Evolutionary conservation across 371 early-diverging fungal genomes (phyloP).

Genomic region (Syncephalastrum contaminatum): DNA sequence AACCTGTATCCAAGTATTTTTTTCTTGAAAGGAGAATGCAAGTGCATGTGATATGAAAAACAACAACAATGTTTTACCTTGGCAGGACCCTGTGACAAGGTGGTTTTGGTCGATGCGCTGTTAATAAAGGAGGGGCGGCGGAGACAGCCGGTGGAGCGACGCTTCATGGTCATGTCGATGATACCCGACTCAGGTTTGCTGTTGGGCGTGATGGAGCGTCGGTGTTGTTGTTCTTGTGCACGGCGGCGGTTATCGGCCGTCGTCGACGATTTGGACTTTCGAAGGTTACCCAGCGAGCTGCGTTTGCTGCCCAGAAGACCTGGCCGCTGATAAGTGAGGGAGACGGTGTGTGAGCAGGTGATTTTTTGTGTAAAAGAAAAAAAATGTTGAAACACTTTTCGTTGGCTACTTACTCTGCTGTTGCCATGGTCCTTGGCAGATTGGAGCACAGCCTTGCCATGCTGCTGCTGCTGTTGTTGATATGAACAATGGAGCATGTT

Average conservation of each 20-base stretch:
- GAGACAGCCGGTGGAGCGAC: constrained; percentile 44
- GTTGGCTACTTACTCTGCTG: constrained; percentile 4
- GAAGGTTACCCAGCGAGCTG: constrained; percentile 33
- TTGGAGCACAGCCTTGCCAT: constrained; percentile 5
- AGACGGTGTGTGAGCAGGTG: not conserved
- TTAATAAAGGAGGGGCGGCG: constrained; percentile 18
- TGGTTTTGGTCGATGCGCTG: not conserved
- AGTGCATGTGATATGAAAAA: no score
- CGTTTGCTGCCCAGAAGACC: constrained; percentile 30
- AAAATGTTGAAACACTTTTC: no score
- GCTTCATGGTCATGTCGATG: constrained; percentile 29
- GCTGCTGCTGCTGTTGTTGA: no score
- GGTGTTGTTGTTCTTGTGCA: constrained; percentile 9
- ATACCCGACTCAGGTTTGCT: constrained; percentile 1
- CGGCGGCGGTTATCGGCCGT: constrained; percentile 28
- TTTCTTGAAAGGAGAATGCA: no score
- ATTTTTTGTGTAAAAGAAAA: no score
- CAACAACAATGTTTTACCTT: constrained; percentile 5
- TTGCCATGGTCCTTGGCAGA: constrained; percentile 5
- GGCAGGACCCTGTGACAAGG: not conserved
- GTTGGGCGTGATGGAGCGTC: no score
- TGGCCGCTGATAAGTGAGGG: constrained; percentile 6
- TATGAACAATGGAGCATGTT: no score
- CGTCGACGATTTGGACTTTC: constrained; percentile 37
- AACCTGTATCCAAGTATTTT: no score